phyloP scores from a whole-genome alignment of 2,329 filamentous ascomycete genomes.

The Fusarium veterinarium region DNA sequence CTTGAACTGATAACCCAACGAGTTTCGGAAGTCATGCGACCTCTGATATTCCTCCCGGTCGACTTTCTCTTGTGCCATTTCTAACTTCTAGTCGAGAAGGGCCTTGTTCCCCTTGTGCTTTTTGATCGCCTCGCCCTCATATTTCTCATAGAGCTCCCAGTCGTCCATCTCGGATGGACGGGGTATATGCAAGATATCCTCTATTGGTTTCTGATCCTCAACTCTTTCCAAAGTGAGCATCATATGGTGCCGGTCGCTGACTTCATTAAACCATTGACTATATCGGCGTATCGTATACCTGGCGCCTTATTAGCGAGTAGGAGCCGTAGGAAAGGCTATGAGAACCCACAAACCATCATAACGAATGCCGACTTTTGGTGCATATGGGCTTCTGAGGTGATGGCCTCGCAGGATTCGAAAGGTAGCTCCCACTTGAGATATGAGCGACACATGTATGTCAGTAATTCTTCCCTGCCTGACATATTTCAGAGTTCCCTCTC shows the following conservation, averaged over 20 bases:
- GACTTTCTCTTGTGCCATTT: constrained; percentile 46
- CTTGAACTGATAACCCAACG: constrained; percentile 32
- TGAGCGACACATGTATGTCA: constrained; percentile 61
- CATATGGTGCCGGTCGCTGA: constrained; percentile 54
- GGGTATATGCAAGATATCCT: constrained; percentile 59
- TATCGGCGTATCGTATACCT: constrained; percentile 64
- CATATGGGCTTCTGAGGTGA: constrained; percentile 61
- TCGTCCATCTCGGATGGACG: constrained; percentile 67
- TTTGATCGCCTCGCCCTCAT: constrained; percentile 57
- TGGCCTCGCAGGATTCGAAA: constrained; percentile 66
- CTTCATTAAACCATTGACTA: constrained; percentile 49
- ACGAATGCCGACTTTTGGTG: constrained; percentile 63
- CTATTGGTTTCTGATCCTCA: constrained; percentile 55
- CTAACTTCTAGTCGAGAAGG: constrained; percentile 56
- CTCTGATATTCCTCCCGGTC: constrained; percentile 46
- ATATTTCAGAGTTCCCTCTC: constrained; percentile 54
- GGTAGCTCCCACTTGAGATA: constrained; percentile 61
- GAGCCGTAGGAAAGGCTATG: background rate
- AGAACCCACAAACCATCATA: constrained; percentile 67
- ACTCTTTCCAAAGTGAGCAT: constrained; percentile 60
- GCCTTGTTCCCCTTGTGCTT: constrained; percentile 52
- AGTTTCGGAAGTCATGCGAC: constrained; percentile 42
- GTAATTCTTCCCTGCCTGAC: constrained; percentile 55
- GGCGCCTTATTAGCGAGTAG: background rate
- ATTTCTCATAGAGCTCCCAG: constrained; percentile 62